These are phyloP conservation scores for Lichtheimia hyalospora DNA, from an alignment of 371 early-diverging fungal species.

Conservation along the genomic window DNA sequence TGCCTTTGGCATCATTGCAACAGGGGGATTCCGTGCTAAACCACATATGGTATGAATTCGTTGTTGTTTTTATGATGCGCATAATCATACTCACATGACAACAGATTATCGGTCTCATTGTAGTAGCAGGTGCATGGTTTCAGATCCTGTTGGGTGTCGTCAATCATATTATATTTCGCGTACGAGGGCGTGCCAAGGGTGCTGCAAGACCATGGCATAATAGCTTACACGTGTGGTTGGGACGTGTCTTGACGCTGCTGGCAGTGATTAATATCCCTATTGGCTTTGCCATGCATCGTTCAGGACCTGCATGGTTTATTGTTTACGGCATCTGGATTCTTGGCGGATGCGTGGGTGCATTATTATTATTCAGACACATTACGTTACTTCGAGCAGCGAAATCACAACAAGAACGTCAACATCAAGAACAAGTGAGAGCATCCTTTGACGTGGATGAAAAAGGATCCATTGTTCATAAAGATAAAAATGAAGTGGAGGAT, in stretches of 20 bases:
- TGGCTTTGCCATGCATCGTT: constrained; percentile 29
- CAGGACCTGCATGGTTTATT: constrained; percentile 15
- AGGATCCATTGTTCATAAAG: neutral
- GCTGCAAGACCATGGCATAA: constrained; percentile 31
- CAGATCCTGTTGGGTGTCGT: constrained; percentile 28
- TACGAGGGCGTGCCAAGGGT: constrained; percentile 16
- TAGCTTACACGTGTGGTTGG: constrained; percentile 33
- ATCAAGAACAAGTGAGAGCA: no score
- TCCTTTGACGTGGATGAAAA: no score
- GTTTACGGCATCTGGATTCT: constrained; percentile 23
- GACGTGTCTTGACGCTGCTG: constrained; percentile 16
- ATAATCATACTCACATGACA: neutral
- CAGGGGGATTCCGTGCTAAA: constrained; percentile 16
- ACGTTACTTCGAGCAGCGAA: neutral
- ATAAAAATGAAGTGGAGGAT: neutral
- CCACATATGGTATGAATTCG: constrained; percentile 31
- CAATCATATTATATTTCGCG: constrained; percentile 31
- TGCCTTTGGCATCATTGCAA: constrained; percentile 18
- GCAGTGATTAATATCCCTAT: constrained; percentile 34
- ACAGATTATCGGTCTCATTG: constrained; percentile 28
- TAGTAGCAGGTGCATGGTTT: constrained; percentile 24
- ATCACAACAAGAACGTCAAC: no score
- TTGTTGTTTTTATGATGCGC: neutral
- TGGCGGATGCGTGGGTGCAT: constrained; percentile 7
- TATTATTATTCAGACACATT: constrained; percentile 17